phyloP scores from a whole-genome alignment of 768 basidiomycete genomes.

The Tulasnella sp. region DNA sequence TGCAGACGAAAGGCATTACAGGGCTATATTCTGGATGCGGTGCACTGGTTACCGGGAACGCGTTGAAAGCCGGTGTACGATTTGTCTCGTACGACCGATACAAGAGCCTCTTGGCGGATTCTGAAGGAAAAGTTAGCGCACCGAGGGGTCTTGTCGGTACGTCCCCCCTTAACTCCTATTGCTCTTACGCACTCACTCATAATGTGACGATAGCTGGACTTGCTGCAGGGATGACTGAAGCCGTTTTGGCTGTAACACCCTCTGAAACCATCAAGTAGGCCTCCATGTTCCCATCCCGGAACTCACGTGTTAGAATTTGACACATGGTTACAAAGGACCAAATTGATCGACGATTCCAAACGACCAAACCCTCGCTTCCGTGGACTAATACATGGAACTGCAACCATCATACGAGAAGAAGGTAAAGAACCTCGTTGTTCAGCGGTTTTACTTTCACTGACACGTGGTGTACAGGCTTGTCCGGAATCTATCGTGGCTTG shows the following conservation, averaged over 20 bases:
- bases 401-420: constrained; percentile 75
- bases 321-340: constrained; percentile 62
- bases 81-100: constrained; percentile 94
- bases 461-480: constrained; percentile 11
- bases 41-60: constrained; percentile 87
- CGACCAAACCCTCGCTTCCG: constrained; percentile 78
- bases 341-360: constrained; percentile 92
- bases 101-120: constrained; percentile 76
- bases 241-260: constrained; percentile 91
- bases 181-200: neutral
- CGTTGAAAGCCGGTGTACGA: constrained; percentile 90
- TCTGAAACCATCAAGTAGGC: constrained; percentile 97
- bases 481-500: constrained; percentile 77
- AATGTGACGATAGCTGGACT: constrained; percentile 41
- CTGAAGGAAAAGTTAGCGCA: constrained; percentile 85
- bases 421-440: constrained; percentile 55
- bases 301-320: neutral
- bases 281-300: neutral
- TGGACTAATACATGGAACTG: constrained; percentile 82
- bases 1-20: constrained; percentile 66
- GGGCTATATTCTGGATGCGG: constrained; percentile 93
- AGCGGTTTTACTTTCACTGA: neutral
- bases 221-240: constrained; percentile 84
- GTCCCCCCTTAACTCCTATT: constrained; percentile 22
- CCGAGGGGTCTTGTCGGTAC: constrained; percentile 77